Conservation (phyloP, 169 alveolate species). For the Cyclospora cayetanensis region DNA sequence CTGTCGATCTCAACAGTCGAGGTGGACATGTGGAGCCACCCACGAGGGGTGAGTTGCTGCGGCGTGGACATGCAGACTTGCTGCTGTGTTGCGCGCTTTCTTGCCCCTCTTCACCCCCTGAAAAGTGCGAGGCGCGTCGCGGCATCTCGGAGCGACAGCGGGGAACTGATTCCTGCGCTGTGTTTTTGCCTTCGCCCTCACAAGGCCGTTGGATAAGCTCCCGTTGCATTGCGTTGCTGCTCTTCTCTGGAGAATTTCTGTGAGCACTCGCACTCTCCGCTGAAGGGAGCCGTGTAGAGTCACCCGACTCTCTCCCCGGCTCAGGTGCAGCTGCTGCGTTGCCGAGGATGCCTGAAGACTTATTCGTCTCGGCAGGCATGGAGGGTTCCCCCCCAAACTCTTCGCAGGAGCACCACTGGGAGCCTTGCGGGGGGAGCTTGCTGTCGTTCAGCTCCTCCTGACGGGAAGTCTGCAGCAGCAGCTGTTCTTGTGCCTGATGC, state of each 20-base stretch:
- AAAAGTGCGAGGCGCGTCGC: no score
- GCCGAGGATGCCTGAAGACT: neutral
- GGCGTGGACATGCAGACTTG: no score
- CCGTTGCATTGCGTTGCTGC: neutral
- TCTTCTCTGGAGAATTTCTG: neutral
- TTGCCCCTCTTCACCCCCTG: no score
- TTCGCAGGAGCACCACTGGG: constrained; percentile 17
- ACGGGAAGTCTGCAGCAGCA: neutral
- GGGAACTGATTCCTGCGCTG: no score
- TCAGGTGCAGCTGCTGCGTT: neutral
- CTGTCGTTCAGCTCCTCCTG: constrained; percentile 17
- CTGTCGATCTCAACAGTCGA: neutral
- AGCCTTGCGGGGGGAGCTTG: neutral
- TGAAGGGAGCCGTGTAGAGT: constrained; percentile 25
- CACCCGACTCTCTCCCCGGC: neutral
- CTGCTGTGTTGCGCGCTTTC: no score
- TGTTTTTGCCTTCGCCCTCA: no score
- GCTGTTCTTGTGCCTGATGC: constrained; percentile 35
- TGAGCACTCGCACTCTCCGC: no score
- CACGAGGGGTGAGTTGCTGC: no score
- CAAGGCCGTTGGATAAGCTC: no score
- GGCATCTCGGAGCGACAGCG: no score
- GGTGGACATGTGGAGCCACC: constrained; percentile 34
- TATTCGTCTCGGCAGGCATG: no score
- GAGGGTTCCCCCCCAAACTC: no score